Percentiles rank a stretch among this genome's conserved stretches.
Conservation (phyloP, 139 green algal species). For the Tetradesmus obliquus region DNA sequence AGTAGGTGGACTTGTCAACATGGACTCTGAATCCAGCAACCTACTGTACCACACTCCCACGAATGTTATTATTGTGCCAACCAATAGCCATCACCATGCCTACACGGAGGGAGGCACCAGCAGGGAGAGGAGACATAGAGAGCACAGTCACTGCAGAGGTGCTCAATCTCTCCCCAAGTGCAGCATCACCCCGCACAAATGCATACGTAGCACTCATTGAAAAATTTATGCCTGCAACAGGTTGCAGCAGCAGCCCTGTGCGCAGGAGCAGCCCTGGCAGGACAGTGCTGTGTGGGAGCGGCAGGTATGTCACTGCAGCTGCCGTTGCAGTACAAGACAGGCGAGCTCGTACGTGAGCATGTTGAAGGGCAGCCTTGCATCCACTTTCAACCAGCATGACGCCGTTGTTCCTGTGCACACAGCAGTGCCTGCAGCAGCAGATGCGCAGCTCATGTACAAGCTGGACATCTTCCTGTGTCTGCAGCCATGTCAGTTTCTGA, state of each 20-base stretch:
- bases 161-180: not conserved
- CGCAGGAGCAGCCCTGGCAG: constrained; percentile 10
- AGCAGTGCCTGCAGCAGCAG: not conserved
- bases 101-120: not conserved
- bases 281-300: not conserved
- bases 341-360: too few relatives aligned
- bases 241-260: not conserved
- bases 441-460: not conserved
- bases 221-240: not conserved
- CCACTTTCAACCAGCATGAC: too few relatives aligned
- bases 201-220: not conserved
- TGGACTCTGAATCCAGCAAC: constrained; percentile 11
- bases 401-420: too few relatives aligned
- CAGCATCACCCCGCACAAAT: not conserved
- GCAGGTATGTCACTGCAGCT: not conserved
- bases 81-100: not conserved
- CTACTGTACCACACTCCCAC: not conserved
- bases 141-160: constrained; percentile 32
- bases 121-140: not conserved
- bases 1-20: not conserved
- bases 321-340: not conserved
- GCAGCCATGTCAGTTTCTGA: too few relatives aligned
- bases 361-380: too few relatives aligned
- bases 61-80: constrained; percentile 31
- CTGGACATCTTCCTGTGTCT: not conserved